phyloP scores from a whole-genome alignment of 257 asterid genomes.

The Petunia secreta region DNA sequence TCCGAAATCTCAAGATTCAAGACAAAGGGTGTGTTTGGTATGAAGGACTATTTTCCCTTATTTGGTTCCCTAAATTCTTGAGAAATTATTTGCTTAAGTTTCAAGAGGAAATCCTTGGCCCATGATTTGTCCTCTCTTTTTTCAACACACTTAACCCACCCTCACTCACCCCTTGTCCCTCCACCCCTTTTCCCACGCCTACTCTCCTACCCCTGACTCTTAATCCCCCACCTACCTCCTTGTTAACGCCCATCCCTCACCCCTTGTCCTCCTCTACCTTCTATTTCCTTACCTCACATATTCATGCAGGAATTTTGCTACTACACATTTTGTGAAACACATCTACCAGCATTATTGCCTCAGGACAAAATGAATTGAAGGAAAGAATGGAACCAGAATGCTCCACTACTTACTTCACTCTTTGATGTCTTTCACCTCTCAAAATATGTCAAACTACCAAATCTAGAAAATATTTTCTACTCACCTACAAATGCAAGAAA shows the following conservation, averaged over 20 bases:
- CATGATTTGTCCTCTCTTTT: conserved; percentile 16
- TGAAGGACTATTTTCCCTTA: too few relatives aligned
- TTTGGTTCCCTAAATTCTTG: too few relatives aligned
- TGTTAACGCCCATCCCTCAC: background rate
- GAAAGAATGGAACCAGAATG: background rate
- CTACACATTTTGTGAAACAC: background rate
- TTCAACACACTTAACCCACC: conserved; percentile 15
- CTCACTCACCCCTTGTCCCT: conserved; percentile 27
- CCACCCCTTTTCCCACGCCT: background rate
- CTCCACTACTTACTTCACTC: background rate
- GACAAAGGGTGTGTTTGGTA: too few relatives aligned
- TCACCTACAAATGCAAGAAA: background rate
- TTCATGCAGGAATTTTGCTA: background rate
- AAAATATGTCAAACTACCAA: background rate
- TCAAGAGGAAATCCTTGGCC: too few relatives aligned
- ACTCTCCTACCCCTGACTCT: background rate
- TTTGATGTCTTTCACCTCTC: background rate
- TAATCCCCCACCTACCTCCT: conserved; percentile 32
- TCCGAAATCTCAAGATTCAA: background rate
- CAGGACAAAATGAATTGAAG: background rate
- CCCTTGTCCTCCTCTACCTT: background rate
- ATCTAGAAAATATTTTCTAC: background rate
- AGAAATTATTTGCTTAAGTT: too few relatives aligned
- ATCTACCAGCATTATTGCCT: background rate
- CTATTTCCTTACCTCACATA: conserved; percentile 27